Base-by-base conservation (phyloP, 2,329 filamentous ascomycete genomes). In the Hypomyces perniciosus region DNA sequence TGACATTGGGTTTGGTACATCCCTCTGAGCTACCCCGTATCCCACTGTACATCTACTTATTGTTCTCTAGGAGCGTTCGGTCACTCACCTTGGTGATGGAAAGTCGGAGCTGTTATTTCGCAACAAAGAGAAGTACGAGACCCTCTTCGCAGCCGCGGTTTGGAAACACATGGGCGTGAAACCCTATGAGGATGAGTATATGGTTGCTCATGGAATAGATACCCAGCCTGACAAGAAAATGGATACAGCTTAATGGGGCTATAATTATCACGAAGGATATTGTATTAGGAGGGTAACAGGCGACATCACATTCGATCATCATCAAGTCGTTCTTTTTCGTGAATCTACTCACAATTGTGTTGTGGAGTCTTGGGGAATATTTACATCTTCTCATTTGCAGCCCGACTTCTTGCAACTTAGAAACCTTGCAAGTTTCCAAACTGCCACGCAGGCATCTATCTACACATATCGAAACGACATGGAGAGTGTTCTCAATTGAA, bases 1-100 rank as follows among this genome's bases (percentile, higher is more conserved):
- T 81, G 56, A 81, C 78, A 0, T 61, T 81, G 6, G 77, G 77
- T 8, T 55, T 80, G 61, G 76, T 79, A 61, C 63, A 72, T 12
- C 3, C 20, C 8, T 31, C 1, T 3, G 5, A n/a, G 9, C 6
- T 28, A 12, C 13, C 2, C 37, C 13, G 4, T 42, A 30, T 38
- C 30, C 33, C 33, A 28, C 44, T 4, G 5, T 10, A 5, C 3
- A 7, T 4, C 29, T 37, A 37, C 46, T 57, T 37, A 47, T 35
- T 4, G 0, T 9, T n/a, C 10, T 38, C 12, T 40, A 79, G 76
- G 65, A 72, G 35, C 69, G 72, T 28, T 75, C 73, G 0, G 68
- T 76, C 4, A 64, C 65, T 0, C 69, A 75, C 47, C 62, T 75
- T 4, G 68, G 68, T 1, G 70, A 78, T 42, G 72, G 69, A 3